Evolutionary conservation across 75 land plant species (phyloP).

Genomic region (Selaginella tamariscina): DNA sequence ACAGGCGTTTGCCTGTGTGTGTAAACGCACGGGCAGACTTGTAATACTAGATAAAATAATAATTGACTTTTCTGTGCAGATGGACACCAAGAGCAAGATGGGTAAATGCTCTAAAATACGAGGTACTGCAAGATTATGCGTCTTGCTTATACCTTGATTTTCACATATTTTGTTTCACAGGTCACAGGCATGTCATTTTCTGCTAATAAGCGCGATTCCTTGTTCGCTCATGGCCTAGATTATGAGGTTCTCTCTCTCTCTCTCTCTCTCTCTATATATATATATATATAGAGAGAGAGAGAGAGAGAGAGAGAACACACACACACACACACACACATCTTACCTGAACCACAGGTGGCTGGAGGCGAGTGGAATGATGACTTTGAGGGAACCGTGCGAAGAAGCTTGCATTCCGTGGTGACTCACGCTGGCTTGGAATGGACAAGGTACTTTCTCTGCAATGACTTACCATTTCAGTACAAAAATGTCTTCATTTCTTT

Average conservation of each 20-base stretch:
- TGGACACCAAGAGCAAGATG: slow-evolving; percentile 79
- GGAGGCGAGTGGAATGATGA: slow-evolving; percentile 65
- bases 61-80: slow-evolving; percentile 24
- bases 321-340: too few relatives aligned
- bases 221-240: slow-evolving; percentile 85
- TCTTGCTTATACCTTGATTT: background rate
- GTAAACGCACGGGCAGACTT: background rate
- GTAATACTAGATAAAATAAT: background rate
- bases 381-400: slow-evolving; percentile 13
- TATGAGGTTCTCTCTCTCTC: too few relatives aligned
- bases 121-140: too few relatives aligned
- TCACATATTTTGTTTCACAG: slow-evolving; percentile 28
- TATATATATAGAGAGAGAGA: too few relatives aligned
- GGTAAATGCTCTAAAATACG: slow-evolving; percentile 71
- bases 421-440: slow-evolving; percentile 90
- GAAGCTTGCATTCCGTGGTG: slow-evolving; percentile 45
- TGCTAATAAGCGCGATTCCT: slow-evolving; percentile 36
- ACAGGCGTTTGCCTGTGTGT: too few relatives aligned
- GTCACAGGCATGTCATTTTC: slow-evolving; percentile 80
- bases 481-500: background rate
- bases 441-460: slow-evolving; percentile 59
- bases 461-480: background rate
- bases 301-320: too few relatives aligned
- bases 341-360: slow-evolving; percentile 36
- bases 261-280: too few relatives aligned